Conservation (phyloP, 192 early-diverging fungal species). For the Dissophora globulifera region DNA sequence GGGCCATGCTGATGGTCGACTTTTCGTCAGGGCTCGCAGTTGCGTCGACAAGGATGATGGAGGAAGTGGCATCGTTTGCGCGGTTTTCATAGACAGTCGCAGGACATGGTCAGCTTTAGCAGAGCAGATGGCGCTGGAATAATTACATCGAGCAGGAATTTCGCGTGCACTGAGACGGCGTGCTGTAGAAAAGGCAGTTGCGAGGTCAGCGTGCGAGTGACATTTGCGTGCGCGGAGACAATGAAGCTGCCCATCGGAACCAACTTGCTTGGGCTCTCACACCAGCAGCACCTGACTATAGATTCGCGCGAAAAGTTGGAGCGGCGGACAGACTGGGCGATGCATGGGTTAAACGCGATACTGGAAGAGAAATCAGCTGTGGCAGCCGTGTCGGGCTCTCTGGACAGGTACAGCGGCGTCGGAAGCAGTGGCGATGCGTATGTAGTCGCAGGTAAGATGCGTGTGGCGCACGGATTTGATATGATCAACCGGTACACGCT, state of each 20-base stretch:
- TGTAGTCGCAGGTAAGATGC: conserved; percentile 52
- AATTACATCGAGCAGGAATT: conserved; percentile 9
- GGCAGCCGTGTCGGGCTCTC: conserved; percentile 18
- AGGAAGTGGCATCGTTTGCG: conserved; percentile 26
- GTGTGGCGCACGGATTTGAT: conserved; percentile 75
- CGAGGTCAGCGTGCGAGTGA: conserved; percentile 54
- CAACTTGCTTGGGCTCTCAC: conserved; percentile 77
- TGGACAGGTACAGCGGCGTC: conserved; percentile 42
- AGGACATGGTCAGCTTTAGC: not conserved
- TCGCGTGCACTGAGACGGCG: conserved; percentile 35
- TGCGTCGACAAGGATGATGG: conserved; percentile 20
- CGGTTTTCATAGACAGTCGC: conserved; percentile 15
- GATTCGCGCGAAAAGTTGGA: conserved; percentile 59
- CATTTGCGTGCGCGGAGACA: conserved; percentile 64
- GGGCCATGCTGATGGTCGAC: conserved; percentile 19
- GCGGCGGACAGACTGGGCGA: conserved; percentile 54
- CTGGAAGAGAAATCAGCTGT: conserved; percentile 56
- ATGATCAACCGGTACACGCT: conserved; percentile 91
- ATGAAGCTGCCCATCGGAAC: conserved; percentile 83
- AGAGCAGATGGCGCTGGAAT: conserved; percentile 7
- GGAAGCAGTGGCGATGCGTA: conserved; percentile 38
- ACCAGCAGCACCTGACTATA: conserved; percentile 69
- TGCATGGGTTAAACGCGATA: conserved; percentile 42
- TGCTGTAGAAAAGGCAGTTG: conserved; percentile 58
- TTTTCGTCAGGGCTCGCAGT: conserved; percentile 22